Evolutionary conservation across 129 eudicot species (phyloP), one percentile per base, ranked within the genome.

Genomic region (Logfia minima): DNA sequence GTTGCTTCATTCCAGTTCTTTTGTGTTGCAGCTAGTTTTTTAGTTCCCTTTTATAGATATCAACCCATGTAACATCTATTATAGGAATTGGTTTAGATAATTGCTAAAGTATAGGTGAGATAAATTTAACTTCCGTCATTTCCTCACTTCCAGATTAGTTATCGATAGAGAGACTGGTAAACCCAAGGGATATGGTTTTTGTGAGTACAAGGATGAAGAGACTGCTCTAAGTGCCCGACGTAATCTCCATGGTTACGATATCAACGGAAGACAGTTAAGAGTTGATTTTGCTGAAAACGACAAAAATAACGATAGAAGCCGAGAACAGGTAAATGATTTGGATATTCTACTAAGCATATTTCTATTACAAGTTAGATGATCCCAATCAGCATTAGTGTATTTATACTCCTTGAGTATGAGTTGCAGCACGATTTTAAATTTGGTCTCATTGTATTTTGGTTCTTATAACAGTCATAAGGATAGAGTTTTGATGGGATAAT

Each of bases 201-300:
- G 98, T 79, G 98, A 94, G 80, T 94, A 94, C 85, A 91, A 89
- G 88, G 98, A 94, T 76, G 98, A 94, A 79, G 98, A 94, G 82
- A 94, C 98, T 56, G 98, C 98, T 64, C 83, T 91, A 56, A 94
- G 98, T 87, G 98, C 98, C 65, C 90, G 97, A 10, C 91, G 98
- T 17, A 94, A 91, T 87, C 97, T 94, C 64, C 96, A 91, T 85
- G 97, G 97, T 19, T 89, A 94, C 76, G 97, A 93, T 78, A 91
- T 93, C 70, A 93, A 93, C 81, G 98, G 98, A 55, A 89, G 98
- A 69, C 98, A 93, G 75, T 82, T 93, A 71, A 87, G 98, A 69
- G 98, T 93, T 81, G 98, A 93, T 86, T 93, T 91, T 89, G 98
- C 98, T 74, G 98, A 91, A 84, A 93, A 90, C 80, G 97, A 91